Base-by-base conservation (phyloP, 495 filamentous ascomycete species). In the Penicillium paradoxum region DNA sequence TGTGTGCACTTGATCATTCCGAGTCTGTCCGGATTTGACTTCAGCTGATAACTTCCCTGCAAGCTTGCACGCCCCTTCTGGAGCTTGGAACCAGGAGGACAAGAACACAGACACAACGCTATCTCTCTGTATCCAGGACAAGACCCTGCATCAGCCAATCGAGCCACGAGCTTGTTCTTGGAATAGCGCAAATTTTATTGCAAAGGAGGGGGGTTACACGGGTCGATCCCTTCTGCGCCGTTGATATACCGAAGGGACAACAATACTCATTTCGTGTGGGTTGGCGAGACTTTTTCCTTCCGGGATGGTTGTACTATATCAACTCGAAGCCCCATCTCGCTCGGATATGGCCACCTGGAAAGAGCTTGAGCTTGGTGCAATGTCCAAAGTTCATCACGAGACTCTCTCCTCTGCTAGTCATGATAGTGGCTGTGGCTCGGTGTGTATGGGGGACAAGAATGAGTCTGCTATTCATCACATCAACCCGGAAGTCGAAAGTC, bases 131-230 rank as follows among this genome's bases (percentile, higher is more conserved):
- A n/a, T 51, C 49, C 14, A 48, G 27, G 37, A 45, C 50, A 44
- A 56, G 53, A 42, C 54, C 55, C 38, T 56, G 46, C 49, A 54
- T 49, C 34, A 49, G 44, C 50, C 55, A 59, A 62, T 54, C 38
- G 41, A 56, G 41, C 52, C 50, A 19, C 42, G 51, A 38, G n/a
- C 19, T 43, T 24, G 15, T 33, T 50, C 21, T 8, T 41, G 9
- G 9, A n/a, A 15, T 43, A 38, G 49, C 22, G 19, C 45, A 52
- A 25, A 14, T 45, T n/a, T 56, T 32, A 37, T 19, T 9, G 36
- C 37, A 27, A 17, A n/a, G 39, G 37, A 40, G 49, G n/a, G 29
- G 11, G 49, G 61, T 64, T 59, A 62, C 61, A 64, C 61, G 34
- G 44, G 25, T 45, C 4, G n/a, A 21, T 47, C 29, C 37, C 42